These are phyloP conservation scores for Boletus pseudo-olivaceus DNA, from an alignment of 768 basidiomycete genomes.

Conservation along the genomic window DNA sequence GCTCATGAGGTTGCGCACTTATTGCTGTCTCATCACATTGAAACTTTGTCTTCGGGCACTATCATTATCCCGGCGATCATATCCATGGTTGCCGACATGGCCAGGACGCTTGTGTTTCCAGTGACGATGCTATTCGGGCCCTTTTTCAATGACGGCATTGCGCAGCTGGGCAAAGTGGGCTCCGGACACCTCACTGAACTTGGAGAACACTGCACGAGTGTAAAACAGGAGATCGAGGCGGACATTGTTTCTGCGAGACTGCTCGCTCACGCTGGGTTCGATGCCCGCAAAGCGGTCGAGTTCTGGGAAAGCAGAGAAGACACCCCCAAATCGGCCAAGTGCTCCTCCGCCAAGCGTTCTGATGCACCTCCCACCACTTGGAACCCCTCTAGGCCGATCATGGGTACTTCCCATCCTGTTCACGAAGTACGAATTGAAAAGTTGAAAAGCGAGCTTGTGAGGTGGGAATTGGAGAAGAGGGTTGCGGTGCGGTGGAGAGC, in stretches of 20 bases:
- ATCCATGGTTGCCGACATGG: slow-evolving; percentile 71
- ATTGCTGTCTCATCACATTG: slow-evolving; percentile 85
- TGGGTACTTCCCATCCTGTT: slow-evolving; percentile 45
- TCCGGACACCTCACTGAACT: slow-evolving; percentile 71
- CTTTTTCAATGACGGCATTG: slow-evolving; percentile 92
- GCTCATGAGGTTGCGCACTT: slow-evolving; percentile 95
- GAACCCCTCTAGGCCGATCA: slow-evolving; percentile 28
- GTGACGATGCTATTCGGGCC: slow-evolving; percentile 91
- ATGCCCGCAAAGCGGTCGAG: slow-evolving; percentile 72
- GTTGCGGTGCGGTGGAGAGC: slow-evolving; percentile 22
- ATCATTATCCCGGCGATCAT: slow-evolving; percentile 79
- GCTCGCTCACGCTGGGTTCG: slow-evolving; percentile 90
- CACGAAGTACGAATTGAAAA: slow-evolving; percentile 39
- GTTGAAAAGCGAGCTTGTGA: slow-evolving; percentile 41
- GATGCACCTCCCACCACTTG: slow-evolving; percentile 9
- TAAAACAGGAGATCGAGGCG: slow-evolving; percentile 88
- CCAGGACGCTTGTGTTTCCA: slow-evolving; percentile 80
- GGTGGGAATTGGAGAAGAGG: slow-evolving; percentile 41
- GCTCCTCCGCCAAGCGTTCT: slow-evolving; percentile 15
- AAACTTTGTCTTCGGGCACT: slow-evolving; percentile 81
- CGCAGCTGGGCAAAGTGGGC: slow-evolving; percentile 72
- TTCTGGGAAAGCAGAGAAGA: slow-evolving; percentile 75
- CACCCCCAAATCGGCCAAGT: slow-evolving; percentile 13
- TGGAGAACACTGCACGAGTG: slow-evolving; percentile 72
- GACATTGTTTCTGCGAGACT: slow-evolving; percentile 85